Percentiles rank a stretch among this genome's conserved stretches.
Evolutionary conservation across 495 filamentous ascomycete genomes (phyloP).

Genomic region (Penicillium paradoxum): DNA sequence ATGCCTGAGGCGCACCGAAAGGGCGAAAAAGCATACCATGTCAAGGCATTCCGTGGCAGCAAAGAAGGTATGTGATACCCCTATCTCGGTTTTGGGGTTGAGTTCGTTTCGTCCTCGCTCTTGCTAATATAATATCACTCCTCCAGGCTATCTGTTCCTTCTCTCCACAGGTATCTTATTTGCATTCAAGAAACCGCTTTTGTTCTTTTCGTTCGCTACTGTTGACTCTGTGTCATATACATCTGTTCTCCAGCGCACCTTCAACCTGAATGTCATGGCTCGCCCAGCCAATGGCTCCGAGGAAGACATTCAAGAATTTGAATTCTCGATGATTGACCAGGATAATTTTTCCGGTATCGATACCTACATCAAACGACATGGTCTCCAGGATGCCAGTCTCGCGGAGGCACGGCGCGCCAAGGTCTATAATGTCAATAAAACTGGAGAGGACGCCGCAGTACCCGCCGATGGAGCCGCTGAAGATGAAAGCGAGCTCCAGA

Average conservation of each 20-base stretch:
- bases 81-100: background rate
- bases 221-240: slow-evolving; percentile 85
- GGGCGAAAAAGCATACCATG: slow-evolving; percentile 83
- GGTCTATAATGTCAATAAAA: slow-evolving; percentile 64
- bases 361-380: slow-evolving; percentile 71
- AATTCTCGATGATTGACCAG: slow-evolving; percentile 85
- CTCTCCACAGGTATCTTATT: slow-evolving; percentile 82
- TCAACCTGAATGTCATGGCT: slow-evolving; percentile 80
- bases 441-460: slow-evolving; percentile 39
- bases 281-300: slow-evolving; percentile 33
- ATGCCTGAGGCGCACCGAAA: slow-evolving; percentile 80
- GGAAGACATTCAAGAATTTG: slow-evolving; percentile 60
- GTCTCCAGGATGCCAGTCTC: slow-evolving; percentile 86
- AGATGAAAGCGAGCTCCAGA: slow-evolving; percentile 56
- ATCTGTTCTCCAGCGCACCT: slow-evolving; percentile 83
- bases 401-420: slow-evolving; percentile 84
- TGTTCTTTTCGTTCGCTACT: slow-evolving; percentile 75
- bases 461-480: slow-evolving; percentile 34
- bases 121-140: slow-evolving; percentile 3
- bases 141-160: slow-evolving; percentile 78
- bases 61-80: slow-evolving; percentile 65
- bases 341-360: slow-evolving; percentile 82
- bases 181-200: slow-evolving; percentile 90
- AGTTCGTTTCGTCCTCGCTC: background rate
- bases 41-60: slow-evolving; percentile 84